A percentile compares a stretch with the other conserved stretches of the same genome.
Conservation (phyloP, 2,329 filamentous ascomycete genomes). For the Phyllosticta ampelicida region DNA sequence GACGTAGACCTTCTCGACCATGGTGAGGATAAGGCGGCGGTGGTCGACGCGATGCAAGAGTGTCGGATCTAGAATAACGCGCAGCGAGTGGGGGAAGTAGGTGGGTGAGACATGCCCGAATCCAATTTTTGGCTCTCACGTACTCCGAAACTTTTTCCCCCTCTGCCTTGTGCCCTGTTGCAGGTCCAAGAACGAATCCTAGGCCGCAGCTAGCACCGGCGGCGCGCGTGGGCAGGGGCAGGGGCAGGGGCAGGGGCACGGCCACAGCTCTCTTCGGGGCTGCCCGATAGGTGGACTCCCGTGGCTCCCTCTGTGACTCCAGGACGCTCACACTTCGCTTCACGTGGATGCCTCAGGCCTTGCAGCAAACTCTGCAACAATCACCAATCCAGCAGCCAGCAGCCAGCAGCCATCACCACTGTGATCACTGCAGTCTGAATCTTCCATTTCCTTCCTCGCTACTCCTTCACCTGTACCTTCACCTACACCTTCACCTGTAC, state of each 20-base stretch:
- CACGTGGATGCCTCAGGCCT: not conserved
- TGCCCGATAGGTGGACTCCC: not conserved
- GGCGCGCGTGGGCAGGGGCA: not conserved
- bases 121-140: not conserved
- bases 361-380: too few relatives aligned
- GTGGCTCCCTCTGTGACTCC: too few relatives aligned
- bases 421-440: too few relatives aligned
- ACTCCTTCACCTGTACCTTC: not conserved
- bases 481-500: not conserved
- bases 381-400: too few relatives aligned
- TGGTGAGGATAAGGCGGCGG: slow-evolving; percentile 11
- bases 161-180: not conserved
- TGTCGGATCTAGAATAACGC: not conserved
- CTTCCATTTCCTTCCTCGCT: not conserved
- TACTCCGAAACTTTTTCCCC: not conserved
- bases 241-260: not conserved
- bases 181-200: not conserved
- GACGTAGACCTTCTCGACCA: slow-evolving; percentile 34
- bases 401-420: too few relatives aligned
- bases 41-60: not conserved
- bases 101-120: not conserved
- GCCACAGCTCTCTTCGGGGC: not conserved
- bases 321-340: too few relatives aligned
- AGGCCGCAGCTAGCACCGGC: not conserved
- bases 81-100: not conserved